Percentiles rank a stretch among this genome's conserved stretches.
Conservation (phyloP, 2,329 filamentous ascomycete species). For the Monosporascus sp. region DNA sequence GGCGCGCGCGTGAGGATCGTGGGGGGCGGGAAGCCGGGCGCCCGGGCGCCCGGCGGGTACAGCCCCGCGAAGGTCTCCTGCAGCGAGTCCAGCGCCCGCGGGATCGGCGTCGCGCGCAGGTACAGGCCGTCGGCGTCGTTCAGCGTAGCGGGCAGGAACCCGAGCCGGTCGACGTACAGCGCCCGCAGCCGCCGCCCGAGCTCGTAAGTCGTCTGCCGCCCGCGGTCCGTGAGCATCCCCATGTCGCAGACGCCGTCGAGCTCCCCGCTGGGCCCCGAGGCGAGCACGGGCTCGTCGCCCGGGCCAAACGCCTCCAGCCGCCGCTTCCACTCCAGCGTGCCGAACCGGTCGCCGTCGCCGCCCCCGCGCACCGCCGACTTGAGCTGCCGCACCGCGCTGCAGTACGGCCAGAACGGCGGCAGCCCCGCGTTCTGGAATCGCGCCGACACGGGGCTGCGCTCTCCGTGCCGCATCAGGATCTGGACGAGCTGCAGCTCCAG, state of each 20-base stretch:
- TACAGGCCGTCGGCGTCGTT: conserved; percentile 55
- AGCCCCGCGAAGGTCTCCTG: conserved; percentile 71
- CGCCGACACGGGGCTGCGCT: conserved; percentile 78
- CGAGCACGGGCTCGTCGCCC: conserved; percentile 64
- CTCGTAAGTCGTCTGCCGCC: conserved; percentile 64
- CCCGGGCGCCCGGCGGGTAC: conserved; percentile 53
- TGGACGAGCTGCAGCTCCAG: conserved; percentile 87
- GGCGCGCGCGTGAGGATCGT: conserved; percentile 61
- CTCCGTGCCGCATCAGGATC: conserved; percentile 73
- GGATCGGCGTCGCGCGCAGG: conserved; percentile 68
- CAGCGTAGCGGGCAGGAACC: conserved; percentile 60
- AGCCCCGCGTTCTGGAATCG: conserved; percentile 77
- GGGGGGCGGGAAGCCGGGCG: conserved; percentile 48
- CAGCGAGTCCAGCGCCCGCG: conserved; percentile 69
- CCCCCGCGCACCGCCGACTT: conserved; percentile 44
- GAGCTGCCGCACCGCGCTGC: conserved; percentile 68
- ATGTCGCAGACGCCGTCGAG: conserved; percentile 77
- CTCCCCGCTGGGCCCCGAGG: conserved; percentile 60
- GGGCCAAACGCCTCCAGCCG: conserved; percentile 77
- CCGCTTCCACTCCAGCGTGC: conserved; percentile 56
- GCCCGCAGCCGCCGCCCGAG: conserved; percentile 62
- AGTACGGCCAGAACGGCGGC: conserved; percentile 82
- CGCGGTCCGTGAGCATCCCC: conserved; percentile 70
- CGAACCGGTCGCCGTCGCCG: conserved; percentile 29
- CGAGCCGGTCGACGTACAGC: conserved; percentile 70